phyloP scores from a whole-genome alignment of 345 rosid species.

The Kandelia obovata region DNA sequence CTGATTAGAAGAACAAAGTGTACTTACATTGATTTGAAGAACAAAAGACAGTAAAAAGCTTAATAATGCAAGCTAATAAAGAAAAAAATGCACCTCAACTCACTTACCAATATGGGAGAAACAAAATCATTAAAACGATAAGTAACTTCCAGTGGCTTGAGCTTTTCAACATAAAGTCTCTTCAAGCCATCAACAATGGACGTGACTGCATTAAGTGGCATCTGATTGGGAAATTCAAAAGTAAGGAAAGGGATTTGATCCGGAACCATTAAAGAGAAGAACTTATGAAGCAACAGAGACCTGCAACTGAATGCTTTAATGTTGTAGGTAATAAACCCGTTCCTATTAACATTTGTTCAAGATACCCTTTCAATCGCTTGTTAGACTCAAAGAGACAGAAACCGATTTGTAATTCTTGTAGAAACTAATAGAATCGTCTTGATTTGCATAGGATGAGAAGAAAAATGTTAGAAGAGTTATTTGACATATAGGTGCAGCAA shows the following conservation, averaged over 20 bases:
- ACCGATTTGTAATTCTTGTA: too few relatives aligned
- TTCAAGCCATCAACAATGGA: slow-evolving; percentile 32
- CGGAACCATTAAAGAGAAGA: not conserved
- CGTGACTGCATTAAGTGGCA: slow-evolving; percentile 37
- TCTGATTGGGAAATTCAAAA: slow-evolving; percentile 22
- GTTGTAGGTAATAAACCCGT: too few relatives aligned
- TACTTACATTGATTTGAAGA: not conserved
- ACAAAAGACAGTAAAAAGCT: not conserved
- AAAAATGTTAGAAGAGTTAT: too few relatives aligned
- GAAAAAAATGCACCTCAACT: not conserved
- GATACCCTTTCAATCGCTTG: too few relatives aligned
- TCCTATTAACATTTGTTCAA: too few relatives aligned
- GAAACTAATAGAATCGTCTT: too few relatives aligned
- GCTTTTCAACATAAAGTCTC: slow-evolving; percentile 25
- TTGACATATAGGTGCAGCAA: too few relatives aligned
- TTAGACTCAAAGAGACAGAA: too few relatives aligned
- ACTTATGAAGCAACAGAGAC: too few relatives aligned
- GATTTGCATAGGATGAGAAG: too few relatives aligned
- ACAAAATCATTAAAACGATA: slow-evolving; percentile 31
- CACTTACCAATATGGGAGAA: slow-evolving; percentile 29
- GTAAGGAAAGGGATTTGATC: not conserved
- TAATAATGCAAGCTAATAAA: not conserved
- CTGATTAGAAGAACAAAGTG: not conserved
- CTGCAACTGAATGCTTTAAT: too few relatives aligned
- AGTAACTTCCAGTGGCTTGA: slow-evolving; percentile 29